A percentile compares a stretch with the other conserved stretches of the same genome.
Evolutionary conservation across 768 basidiomycete genomes (phyloP).

Genomic region (Lactifluus subvellereus): DNA sequence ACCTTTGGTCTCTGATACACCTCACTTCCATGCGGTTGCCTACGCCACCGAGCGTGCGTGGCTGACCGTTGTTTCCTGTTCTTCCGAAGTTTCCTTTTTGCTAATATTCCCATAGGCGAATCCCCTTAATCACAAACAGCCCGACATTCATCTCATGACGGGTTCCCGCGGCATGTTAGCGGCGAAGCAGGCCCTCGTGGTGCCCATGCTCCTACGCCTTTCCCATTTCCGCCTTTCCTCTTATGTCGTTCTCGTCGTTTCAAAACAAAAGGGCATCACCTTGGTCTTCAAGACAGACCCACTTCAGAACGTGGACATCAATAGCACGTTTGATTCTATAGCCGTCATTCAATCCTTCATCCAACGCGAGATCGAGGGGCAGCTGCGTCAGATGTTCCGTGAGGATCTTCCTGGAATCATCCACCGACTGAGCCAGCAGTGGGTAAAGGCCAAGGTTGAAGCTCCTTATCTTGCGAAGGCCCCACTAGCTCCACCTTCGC

Average conservation of each 20-base stretch:
- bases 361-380: conserved; percentile 94
- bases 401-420: conserved; percentile 97
- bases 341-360: conserved; percentile 98
- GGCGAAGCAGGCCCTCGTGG: conserved; percentile 90
- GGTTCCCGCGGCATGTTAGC: conserved; percentile 86
- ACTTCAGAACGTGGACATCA: conserved; percentile 95
- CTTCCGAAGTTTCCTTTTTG: not conserved
- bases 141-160: conserved; percentile 81
- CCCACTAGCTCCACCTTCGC: conserved; percentile 31
- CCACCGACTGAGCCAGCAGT: conserved; percentile 90
- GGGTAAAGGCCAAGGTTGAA: conserved; percentile 92
- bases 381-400: conserved; percentile 95
- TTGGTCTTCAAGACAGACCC: conserved; percentile 99
- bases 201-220: conserved; percentile 95
- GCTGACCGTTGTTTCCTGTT: not conserved
- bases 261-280: conserved; percentile 96
- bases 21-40: not conserved
- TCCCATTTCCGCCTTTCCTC: conserved; percentile 93
- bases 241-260: conserved; percentile 96
- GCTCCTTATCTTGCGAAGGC: conserved; percentile 73
- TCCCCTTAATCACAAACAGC: conserved; percentile 87
- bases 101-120: conserved; percentile 59
- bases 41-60: not conserved
- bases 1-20: not conserved
- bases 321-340: conserved; percentile 95